Conservation (phyloP, 129 eudicot species). For the Solidago caesia region DNA sequence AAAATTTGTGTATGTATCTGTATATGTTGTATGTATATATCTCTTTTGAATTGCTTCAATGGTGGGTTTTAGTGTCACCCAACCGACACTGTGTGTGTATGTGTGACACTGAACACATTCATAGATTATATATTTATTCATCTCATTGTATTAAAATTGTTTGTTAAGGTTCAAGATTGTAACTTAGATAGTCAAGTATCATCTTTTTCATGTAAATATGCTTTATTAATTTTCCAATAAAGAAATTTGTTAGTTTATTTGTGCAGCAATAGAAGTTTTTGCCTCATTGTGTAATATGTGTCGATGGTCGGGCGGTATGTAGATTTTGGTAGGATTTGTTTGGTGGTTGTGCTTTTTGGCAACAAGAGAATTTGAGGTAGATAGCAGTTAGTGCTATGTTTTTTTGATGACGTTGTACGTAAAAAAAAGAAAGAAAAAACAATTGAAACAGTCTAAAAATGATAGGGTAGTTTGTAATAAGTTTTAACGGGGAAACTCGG, state of each 20-base stretch:
- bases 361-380: neutral
- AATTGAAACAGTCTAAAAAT: neutral
- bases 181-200: neutral
- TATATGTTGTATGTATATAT: neutral
- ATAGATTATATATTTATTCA: neutral
- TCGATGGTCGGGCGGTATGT: no score
- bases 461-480: no score
- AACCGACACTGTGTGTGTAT: neutral
- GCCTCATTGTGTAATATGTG: neutral
- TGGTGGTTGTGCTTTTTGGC: neutral
- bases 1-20: neutral
- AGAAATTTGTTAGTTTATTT: no score
- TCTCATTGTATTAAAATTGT: neutral
- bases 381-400: neutral
- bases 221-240: no score
- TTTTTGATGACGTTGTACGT: conserved; percentile 3
- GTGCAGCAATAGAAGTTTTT: neutral
- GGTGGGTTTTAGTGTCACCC: neutral
- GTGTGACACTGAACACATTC: neutral
- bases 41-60: neutral
- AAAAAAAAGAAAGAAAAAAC: neutral
- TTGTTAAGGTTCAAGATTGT: neutral
- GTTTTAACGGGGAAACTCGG: neutral
- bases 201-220: neutral
- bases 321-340: neutral